Evolutionary conservation across 129 eudicot genomes (phyloP).

Genomic region (Chrysanthemum seticuspe): DNA sequence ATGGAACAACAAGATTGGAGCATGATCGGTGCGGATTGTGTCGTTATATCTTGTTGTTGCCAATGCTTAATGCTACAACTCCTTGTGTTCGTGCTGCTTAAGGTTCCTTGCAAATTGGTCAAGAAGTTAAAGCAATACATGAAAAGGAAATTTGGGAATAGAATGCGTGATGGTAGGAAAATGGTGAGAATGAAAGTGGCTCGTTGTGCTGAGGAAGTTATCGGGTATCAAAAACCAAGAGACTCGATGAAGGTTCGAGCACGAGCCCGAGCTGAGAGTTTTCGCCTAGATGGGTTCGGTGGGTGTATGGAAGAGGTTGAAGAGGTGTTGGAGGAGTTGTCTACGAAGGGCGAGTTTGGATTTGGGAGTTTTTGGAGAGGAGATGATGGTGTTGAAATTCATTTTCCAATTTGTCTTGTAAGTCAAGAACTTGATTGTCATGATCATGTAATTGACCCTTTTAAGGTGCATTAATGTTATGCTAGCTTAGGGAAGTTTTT

Average conservation of each 20-base stretch:
- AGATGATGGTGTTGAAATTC: conserved; percentile 34
- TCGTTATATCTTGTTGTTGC: conserved; percentile 86
- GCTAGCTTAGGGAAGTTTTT: conserved; percentile 10
- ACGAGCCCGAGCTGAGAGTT: conserved; percentile 29
- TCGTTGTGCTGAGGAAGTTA: conserved; percentile 31
- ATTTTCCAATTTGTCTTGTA: conserved; percentile 37
- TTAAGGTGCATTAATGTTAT: conserved; percentile 11
- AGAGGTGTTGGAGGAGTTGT: conserved; percentile 62
- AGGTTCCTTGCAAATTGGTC: conserved; percentile 56
- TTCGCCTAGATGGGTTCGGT: conserved; percentile 23
- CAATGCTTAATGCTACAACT: conserved; percentile 77
- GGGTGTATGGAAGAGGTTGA: conserved; percentile 69
- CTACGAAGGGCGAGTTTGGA: conserved; percentile 70
- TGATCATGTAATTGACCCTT: conserved; percentile 42
- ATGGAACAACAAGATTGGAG: conserved; percentile 74
- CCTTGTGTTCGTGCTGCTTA: conserved; percentile 55
- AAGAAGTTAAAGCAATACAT: conserved; percentile 45
- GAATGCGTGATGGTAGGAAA: conserved; percentile 30
- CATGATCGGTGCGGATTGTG: conserved; percentile 68
- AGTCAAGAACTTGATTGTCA: conserved; percentile 32
- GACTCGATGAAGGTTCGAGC: conserved; percentile 25
- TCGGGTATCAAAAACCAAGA: conserved; percentile 27
- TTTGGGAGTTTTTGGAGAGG: conserved; percentile 91
- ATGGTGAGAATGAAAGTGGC: conserved; percentile 30
- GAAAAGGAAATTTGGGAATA: conserved; percentile 43